A percentile compares a stretch with the other conserved stretches of the same genome.
These are phyloP conservation scores for Pichia sp. DNA, from an alignment of 1,139 yeast genomes.

Conservation along the genomic window DNA sequence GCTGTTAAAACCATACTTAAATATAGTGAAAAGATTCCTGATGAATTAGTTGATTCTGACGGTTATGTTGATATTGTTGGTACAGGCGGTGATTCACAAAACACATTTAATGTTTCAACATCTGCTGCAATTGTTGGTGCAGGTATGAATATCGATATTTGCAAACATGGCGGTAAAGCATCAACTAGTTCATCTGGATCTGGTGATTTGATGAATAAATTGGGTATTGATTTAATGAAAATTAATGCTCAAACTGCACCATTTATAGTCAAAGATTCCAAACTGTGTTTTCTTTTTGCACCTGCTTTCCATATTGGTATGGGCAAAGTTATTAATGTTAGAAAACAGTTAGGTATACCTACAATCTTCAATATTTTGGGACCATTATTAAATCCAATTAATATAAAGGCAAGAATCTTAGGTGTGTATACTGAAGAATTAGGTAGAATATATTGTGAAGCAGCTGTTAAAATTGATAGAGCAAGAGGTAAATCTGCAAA, in stretches of 20 bases:
- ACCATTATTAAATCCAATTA: conserved; percentile 87
- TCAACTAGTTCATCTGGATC: conserved; percentile 90
- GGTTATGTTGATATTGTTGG: conserved; percentile 90
- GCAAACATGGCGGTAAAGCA: conserved; percentile 96
- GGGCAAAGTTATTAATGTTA: conserved; percentile 72
- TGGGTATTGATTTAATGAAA: conserved; percentile 71
- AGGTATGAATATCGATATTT: conserved; percentile 67
- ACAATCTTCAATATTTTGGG: conserved; percentile 91
- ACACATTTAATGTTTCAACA: conserved; percentile 93
- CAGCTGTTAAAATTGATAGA: conserved; percentile 55
- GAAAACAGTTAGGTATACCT: conserved; percentile 78
- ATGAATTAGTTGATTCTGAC: conserved; percentile 35
- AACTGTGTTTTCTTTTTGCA: conserved; percentile 78
- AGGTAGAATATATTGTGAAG: conserved; percentile 80
- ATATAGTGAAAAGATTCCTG: conserved; percentile 48
- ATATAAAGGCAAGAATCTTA: conserved; percentile 70
- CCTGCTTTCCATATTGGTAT: conserved; percentile 94
- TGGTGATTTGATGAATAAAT: conserved; percentile 70
- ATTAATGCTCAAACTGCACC: conserved; percentile 66
- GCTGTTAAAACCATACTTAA: conserved; percentile 69
- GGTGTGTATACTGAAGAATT: conserved; percentile 80
- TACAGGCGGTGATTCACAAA: conserved; percentile 97
- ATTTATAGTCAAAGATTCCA: conserved; percentile 45
- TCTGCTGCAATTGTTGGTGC: conserved; percentile 92
- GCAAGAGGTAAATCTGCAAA: conserved; percentile 38